A percentile compares a stretch with the other conserved stretches of the same genome.
Conservation (phyloP, 805 yeast species). For the Saccharomyces eubayanus region DNA sequence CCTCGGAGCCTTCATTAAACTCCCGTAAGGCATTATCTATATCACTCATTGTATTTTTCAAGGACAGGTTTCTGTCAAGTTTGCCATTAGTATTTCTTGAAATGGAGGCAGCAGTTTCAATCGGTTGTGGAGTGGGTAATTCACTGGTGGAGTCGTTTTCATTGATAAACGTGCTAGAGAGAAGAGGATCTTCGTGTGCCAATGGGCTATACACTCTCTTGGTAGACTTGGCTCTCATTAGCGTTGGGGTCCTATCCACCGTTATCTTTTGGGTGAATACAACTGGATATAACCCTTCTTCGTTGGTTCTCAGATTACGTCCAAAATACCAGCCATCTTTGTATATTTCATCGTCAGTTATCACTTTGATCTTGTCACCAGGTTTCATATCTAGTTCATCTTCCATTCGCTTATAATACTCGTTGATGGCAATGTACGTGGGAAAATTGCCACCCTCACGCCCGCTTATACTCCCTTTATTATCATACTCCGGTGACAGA, state of each 20-base stretch:
- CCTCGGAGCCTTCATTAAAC: conserved; percentile 34
- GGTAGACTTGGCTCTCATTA: conserved; percentile 49
- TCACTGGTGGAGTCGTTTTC: conserved; percentile 17
- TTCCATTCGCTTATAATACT: conserved; percentile 76
- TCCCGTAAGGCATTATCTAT: conserved; percentile 69
- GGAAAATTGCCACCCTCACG: conserved; percentile 16
- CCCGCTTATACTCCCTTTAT: conserved; percentile 4
- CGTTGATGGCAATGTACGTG: conserved; percentile 62
- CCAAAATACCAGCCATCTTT: conserved; percentile 98
- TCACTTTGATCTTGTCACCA: conserved; percentile 82
- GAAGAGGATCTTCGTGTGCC: conserved; percentile 3
- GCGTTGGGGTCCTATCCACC: conserved; percentile 33
- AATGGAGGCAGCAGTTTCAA: conserved; percentile 19
- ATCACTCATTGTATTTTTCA: conserved; percentile 53
- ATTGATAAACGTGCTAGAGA: conserved; percentile 2
- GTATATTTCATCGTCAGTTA: conserved; percentile 87
- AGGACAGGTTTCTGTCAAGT: conserved; percentile 33
- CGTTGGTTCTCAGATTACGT: conserved; percentile 57
- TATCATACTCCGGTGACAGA: conserved; percentile 4
- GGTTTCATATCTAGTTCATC: conserved; percentile 76
- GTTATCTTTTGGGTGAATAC: conserved; percentile 62
- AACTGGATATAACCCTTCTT: conserved; percentile 85
- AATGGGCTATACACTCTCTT: conserved; percentile 38
- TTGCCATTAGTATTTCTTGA: conserved; percentile 2
- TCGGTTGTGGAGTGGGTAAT: conserved; percentile 22